Evolutionary conservation across 306 rosid genomes (phyloP).

Genomic region (Alnus rubra): DNA sequence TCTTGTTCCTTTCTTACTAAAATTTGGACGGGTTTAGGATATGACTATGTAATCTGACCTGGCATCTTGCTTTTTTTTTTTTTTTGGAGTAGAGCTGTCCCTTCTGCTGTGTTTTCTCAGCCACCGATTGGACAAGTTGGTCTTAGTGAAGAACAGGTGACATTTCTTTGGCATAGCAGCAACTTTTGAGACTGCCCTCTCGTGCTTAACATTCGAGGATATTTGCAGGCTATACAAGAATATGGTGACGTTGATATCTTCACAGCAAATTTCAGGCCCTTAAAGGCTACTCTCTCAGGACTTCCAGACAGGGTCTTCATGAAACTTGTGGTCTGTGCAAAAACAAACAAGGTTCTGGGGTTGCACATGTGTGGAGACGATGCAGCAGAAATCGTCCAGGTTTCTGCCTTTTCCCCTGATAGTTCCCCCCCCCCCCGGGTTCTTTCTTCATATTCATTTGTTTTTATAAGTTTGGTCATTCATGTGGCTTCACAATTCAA

Average conservation of each 20-base stretch:
- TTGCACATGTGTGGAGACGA: slow-evolving; percentile 96
- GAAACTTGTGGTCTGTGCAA: slow-evolving; percentile 83
- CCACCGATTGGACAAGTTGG: slow-evolving; percentile 97
- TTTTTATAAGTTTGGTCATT: slow-evolving; percentile 22
- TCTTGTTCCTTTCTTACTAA: background rate
- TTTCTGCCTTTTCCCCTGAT: slow-evolving; percentile 31
- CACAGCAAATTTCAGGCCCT: slow-evolving; percentile 85
- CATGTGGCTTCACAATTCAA: slow-evolving; percentile 20
- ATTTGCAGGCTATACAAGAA: slow-evolving; percentile 70
- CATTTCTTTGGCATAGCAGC: slow-evolving; percentile 21
- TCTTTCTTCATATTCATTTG: slow-evolving; percentile 12
- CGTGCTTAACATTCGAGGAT: slow-evolving; percentile 18
- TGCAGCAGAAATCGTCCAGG: slow-evolving; percentile 93
- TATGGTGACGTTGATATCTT: slow-evolving; percentile 81
- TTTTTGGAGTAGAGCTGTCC: slow-evolving; percentile 61
- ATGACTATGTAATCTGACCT: too few species aligned
- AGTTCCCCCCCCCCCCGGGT: background rate
- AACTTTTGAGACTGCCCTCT: slow-evolving; percentile 16
- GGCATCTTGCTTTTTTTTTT: slow-evolving; percentile 1
- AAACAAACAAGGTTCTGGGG: slow-evolving; percentile 75
- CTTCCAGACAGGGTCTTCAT: slow-evolving; percentile 84
- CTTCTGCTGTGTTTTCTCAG: slow-evolving; percentile 97
- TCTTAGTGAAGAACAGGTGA: slow-evolving; percentile 89
- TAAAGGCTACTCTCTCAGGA: slow-evolving; percentile 95
- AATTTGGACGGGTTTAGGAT: background rate